phyloP scores from a whole-genome alignment of 805 yeast species.

The Suhomyces xylopsoci region DNA sequence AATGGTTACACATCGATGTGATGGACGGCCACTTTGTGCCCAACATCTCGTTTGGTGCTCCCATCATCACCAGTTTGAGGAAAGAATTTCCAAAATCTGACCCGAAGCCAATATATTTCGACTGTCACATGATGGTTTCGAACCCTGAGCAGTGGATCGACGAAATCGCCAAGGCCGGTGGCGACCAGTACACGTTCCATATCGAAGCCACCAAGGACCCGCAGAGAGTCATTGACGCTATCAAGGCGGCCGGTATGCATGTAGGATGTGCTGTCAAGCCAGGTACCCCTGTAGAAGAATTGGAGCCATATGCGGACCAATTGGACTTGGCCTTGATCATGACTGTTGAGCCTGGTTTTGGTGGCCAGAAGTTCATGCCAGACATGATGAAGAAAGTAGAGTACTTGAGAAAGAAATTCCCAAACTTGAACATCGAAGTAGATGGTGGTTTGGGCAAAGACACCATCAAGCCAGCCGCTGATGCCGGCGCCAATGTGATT shows the following conservation, averaged over 20 bases:
- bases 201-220: constrained; percentile 88
- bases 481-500: constrained; percentile 96
- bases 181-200: constrained; percentile 95
- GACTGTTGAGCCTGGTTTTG: constrained; percentile 99
- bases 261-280: constrained; percentile 96
- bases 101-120: constrained; percentile 58
- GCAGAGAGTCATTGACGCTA: constrained; percentile 64
- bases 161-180: constrained; percentile 90
- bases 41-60: constrained; percentile 91
- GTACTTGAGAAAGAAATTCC: constrained; percentile 66
- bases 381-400: constrained; percentile 96
- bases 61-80: constrained; percentile 76
- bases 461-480: constrained; percentile 84
- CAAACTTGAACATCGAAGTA: constrained; percentile 84
- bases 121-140: constrained; percentile 98
- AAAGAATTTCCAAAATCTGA: constrained; percentile 68
- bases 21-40: constrained; percentile 99
- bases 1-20: constrained; percentile 97
- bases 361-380: constrained; percentile 94
- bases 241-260: constrained; percentile 78
- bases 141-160: constrained; percentile 92
- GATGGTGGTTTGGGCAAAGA: constrained; percentile 94
- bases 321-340: constrained; percentile 94
- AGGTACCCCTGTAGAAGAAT: constrained; percentile 80
- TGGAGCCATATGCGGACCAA: constrained; percentile 67